These are phyloP conservation scores for Colletotrichum agaves DNA, from an alignment of 2,329 filamentous ascomycete species.

Conservation along the genomic window DNA sequence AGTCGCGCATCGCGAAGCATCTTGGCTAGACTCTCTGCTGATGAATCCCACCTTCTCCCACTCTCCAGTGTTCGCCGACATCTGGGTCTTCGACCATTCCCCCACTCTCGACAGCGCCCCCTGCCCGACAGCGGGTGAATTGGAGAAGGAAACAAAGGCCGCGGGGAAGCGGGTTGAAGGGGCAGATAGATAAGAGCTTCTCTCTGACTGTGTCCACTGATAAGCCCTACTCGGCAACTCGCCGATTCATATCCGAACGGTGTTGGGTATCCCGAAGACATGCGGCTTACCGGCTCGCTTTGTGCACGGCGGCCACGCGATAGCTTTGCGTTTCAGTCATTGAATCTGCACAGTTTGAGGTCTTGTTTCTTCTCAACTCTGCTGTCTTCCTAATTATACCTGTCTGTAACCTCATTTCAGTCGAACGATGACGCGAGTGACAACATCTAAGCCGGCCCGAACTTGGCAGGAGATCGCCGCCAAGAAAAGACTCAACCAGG, in stretches of 20 bases:
- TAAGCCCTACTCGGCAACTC: background rate
- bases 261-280: background rate
- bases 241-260: background rate
- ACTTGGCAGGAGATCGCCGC: constrained; percentile 7
- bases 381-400: background rate
- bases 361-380: background rate
- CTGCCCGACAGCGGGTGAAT: background rate
- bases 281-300: constrained; percentile 2
- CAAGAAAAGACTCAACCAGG: constrained; percentile 7
- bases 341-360: background rate
- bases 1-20: background rate
- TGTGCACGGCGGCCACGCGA: background rate
- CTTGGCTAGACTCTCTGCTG: background rate
- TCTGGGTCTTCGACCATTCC: background rate
- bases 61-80: background rate
- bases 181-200: constrained; percentile 2
- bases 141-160: background rate
- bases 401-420: background rate
- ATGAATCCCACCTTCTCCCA: background rate
- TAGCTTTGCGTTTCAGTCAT: background rate
- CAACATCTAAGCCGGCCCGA: background rate
- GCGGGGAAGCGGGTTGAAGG: constrained; percentile 1
- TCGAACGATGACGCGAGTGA: background rate
- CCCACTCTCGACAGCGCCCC: constrained; percentile 17
- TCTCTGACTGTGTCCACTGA: background rate